phyloP scores from a whole-genome alignment of 2,329 filamentous ascomycete species.

The Neopestalotiopsis clavispora region DNA sequence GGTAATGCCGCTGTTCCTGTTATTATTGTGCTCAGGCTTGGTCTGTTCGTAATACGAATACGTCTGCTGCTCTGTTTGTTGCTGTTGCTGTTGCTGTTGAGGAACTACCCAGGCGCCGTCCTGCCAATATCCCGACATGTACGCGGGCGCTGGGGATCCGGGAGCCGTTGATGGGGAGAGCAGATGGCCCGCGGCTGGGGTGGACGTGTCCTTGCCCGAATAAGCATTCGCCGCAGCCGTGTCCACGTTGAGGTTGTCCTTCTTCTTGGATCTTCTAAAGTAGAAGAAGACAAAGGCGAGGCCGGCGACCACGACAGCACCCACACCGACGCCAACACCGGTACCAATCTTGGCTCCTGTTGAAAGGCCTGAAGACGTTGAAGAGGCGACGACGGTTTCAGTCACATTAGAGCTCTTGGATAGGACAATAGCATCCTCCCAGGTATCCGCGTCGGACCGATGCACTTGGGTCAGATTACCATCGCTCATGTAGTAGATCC shows the following conservation, averaged over 20 bases:
- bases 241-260: not conserved
- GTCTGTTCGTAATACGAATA: not conserved
- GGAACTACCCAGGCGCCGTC: slow-evolving; percentile 8
- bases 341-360: slow-evolving; percentile 23
- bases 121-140: slow-evolving; percentile 17
- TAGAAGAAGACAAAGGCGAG: slow-evolving; percentile 25
- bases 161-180: not conserved
- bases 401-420: slow-evolving; percentile 16
- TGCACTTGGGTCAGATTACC: slow-evolving; percentile 34
- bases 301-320: slow-evolving; percentile 28
- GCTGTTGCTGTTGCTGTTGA: not conserved
- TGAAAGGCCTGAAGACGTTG: slow-evolving; percentile 13
- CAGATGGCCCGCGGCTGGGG: not conserved
- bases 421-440: slow-evolving; percentile 31
- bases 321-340: slow-evolving; percentile 32
- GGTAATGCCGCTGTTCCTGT: not conserved
- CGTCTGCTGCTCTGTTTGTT: too few relatives aligned
- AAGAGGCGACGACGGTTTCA: not conserved
- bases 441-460: slow-evolving; percentile 26
- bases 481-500: slow-evolving; percentile 39
- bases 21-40: not conserved
- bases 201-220: slow-evolving; percentile 7
- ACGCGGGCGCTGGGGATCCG: slow-evolving; percentile 9
- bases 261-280: not conserved
- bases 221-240: not conserved